Evolutionary conservation across 108 stramenopile genomes (phyloP), one percentile per base, ranked within the genome.

Genomic region (Cyclotella sp.): DNA sequence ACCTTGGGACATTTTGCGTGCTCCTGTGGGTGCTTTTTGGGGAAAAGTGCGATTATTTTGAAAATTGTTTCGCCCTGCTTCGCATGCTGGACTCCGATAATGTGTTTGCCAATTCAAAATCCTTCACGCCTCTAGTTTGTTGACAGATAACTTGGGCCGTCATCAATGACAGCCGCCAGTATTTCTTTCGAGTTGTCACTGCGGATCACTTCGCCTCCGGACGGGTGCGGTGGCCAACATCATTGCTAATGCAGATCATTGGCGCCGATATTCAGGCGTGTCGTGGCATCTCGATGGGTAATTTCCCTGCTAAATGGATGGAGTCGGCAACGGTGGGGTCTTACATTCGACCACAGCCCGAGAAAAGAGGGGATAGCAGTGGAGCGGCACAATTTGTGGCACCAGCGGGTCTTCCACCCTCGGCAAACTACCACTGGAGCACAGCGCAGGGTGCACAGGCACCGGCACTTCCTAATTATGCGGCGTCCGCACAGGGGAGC

Each of bases 141-240:
- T 5, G 22, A 4, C 55, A 57, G 24, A 57, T 57, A n/a, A 57
- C 55, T 5, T 57, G 55, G 55, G 55, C 55, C 12, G 24, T 57
- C 24, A 22, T 22, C 24, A 24, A 57, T 26, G 55, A 57, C 22
- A 24, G 12, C 24, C n/a, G 55, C 1, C 22, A 19, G n/a, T 57
- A 24, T 8, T 57, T 57, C 24, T 19, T 22, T 24, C 12, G 22
- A 12, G 12, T n/a, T n/a, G 12, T 57, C 3, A 57, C 24, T n/a
- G 21, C 55, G n/a, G 22, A 57, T 12, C 21, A 57, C 24, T 57
- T 57, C 55, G 21, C 12, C 22, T 26, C 19, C 21, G 12, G 55
- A 12, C n/a, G 24, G 1, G 24, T 57, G 12, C 21, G 12, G 24
- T 57, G n/a, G n/a, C 55, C 55, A 21, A 24, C 12, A 12, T 26